Evolutionary conservation across 768 basidiomycete genomes (phyloP).

Genomic region (Brasilioporus rufonigricans): DNA sequence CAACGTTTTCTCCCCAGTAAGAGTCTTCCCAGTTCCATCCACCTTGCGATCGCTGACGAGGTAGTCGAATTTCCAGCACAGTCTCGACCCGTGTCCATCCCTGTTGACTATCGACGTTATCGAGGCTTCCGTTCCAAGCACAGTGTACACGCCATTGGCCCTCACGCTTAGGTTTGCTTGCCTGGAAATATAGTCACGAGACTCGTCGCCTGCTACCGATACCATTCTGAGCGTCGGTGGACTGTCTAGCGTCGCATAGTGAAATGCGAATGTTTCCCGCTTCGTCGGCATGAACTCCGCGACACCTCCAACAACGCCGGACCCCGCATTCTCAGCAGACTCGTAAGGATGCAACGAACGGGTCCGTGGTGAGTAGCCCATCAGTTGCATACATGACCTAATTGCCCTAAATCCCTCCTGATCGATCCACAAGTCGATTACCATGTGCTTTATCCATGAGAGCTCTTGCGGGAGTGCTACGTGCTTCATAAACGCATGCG

Average conservation of each 20-base stretch:
- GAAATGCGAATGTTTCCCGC: conserved; percentile 63
- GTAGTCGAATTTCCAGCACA: conserved; percentile 81
- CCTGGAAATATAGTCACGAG: conserved; percentile 71
- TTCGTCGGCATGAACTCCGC: conserved; percentile 65
- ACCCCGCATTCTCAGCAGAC: conserved; percentile 22
- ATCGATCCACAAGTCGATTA: conserved; percentile 70
- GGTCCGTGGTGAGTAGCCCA: conserved; percentile 44
- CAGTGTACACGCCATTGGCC: conserved; percentile 70
- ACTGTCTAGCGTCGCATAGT: conserved; percentile 65
- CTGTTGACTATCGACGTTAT: conserved; percentile 14
- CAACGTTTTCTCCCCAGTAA: conserved; percentile 67
- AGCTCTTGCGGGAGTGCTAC: conserved; percentile 38
- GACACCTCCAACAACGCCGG: conserved; percentile 42
- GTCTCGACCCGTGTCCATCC: conserved; percentile 31
- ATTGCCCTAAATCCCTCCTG: conserved; percentile 79
- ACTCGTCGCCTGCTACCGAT: conserved; percentile 63
- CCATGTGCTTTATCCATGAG: conserved; percentile 52
- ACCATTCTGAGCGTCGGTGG: conserved; percentile 70
- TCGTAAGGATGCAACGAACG: conserved; percentile 29
- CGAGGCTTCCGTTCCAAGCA: conserved; percentile 61
- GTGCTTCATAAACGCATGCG: conserved; percentile 11
- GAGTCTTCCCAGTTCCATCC: conserved; percentile 42
- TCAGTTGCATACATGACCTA: conserved; percentile 55
- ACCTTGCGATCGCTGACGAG: conserved; percentile 59
- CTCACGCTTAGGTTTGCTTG: conserved; percentile 72